Base-by-base conservation (phyloP, 345 rosid species). In the Eutrema yunnanense region DNA sequence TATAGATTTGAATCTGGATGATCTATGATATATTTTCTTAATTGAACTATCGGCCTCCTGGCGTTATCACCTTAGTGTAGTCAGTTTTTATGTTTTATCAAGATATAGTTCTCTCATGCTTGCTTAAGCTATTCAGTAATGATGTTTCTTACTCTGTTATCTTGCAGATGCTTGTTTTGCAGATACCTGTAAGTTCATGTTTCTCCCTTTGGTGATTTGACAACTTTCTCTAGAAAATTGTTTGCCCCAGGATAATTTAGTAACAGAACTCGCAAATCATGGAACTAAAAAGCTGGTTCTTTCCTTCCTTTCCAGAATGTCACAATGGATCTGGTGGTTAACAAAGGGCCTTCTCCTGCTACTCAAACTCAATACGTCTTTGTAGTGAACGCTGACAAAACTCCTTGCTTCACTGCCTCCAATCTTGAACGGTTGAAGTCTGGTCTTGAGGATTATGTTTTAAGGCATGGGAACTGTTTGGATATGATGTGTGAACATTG, bases 101-200 rank as follows among this genome's bases (percentile, higher is more conserved):
- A 74, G 36, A 27, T 69, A 38, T 34, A 69, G 49, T 4, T 22
- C 22, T 34, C 38, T 55, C 57, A 19, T 13, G 70, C 30, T 62
- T 62, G 13, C 75, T 30, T 19, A 40, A 53, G 19, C n/a, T 27
- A 47, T 30, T 3, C 13, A 27, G 8, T 46, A 61, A 27, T 62
- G 47, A 69, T 70, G 55, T 47, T 48, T 69, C 52, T 22, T 70
- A 11, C 32, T 41, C 43, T 75, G 34, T 80, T 52, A n/a, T 81
- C 79, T 73, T 87, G 92, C 90, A 94, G 98, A 84, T 91, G 67
- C 86, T 89, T 71, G 80, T 91, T 65, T 76, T 91, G 44, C 86
- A 88, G 72, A 78, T 87, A 68, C 88, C 87, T 5, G 98, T 94
- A 85, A 88, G 98, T 86, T 65, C 58, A 67, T 42, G 50, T 57